Evolutionary conservation across 2,329 filamentous ascomycete species (phyloP), one percentile per base, ranked within the genome.

Genomic region (Fonsecaea monophora): DNA sequence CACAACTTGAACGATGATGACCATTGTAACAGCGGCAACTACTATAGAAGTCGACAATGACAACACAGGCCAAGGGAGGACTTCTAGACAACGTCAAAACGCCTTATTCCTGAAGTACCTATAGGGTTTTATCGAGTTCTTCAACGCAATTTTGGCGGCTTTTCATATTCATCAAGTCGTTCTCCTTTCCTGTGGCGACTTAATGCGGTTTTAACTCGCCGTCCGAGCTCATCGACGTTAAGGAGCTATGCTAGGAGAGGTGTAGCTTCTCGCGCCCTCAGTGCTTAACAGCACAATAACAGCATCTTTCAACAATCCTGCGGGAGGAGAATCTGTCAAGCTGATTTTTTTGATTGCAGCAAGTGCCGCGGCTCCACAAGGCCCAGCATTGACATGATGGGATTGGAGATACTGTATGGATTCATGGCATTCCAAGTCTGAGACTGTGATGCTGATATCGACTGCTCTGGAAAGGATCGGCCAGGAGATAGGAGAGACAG

Each of bases 281-380:
- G 90, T 92, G 68, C 86, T 89, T 50, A 91, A 83, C 1, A 92
- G 75, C 0, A 92, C 83, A 0, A 92, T 82, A 0, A 88, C 81
- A 0, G 87, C 84, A n/a, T 86, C 77, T 0, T 76, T 71, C 7
- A 78, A 74, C 0, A 87, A 73, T 0, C 75, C 75, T 0, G 84
- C 70, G 0, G 74, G 68, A 1, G 76, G 67, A 45, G 77, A 78
- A 10, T 79, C 74, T 2, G 64, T 60, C 59, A 48, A 73, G 77
- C 68, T 68, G 2, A 89, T 73, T 32, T 82, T 83, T 37, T 80
- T 81, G 34, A 93, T 72, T 0, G 87, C 89, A 54, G 80, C 80
- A 18, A 87, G 66, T 0, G 81, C 75, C 0, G 88, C 85, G 8
- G 84, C 85, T 18, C 89, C 89, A 74, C 89, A 91, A 1, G 89